Evolutionary conservation across 2,329 filamentous ascomycete genomes (phyloP).

Genomic region (Xylariales sp.): DNA sequence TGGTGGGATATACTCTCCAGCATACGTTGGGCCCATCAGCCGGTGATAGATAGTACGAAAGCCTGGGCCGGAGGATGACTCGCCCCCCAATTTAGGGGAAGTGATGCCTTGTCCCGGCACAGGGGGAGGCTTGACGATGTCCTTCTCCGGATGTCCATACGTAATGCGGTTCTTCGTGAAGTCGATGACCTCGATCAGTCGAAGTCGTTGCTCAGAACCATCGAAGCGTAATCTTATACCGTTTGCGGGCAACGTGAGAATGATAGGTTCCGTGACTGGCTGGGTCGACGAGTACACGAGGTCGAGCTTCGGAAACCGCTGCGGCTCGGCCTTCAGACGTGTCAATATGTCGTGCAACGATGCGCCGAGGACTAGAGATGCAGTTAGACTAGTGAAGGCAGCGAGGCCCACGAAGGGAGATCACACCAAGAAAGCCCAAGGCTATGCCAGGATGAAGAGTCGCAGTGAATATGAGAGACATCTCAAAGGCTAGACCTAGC

Average conservation of each 20-base stretch:
- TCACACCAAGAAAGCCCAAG: slow-evolving; percentile 26
- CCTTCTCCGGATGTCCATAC: slow-evolving; percentile 64
- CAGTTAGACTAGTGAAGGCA: not conserved
- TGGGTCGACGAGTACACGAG: slow-evolving; percentile 71
- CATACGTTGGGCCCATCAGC: slow-evolving; percentile 89
- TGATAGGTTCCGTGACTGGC: slow-evolving; percentile 70
- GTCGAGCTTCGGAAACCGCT: slow-evolving; percentile 77
- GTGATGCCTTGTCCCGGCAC: slow-evolving; percentile 23
- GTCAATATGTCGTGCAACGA: slow-evolving; percentile 88
- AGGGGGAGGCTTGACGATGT: slow-evolving; percentile 62
- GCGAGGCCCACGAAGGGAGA: not conserved
- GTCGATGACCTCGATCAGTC: slow-evolving; percentile 85
- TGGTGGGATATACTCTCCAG: slow-evolving; percentile 81
- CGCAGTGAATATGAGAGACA: slow-evolving; percentile 27
- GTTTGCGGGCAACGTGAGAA: slow-evolving; percentile 74
- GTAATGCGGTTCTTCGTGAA: slow-evolving; percentile 80
- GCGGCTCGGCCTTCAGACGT: slow-evolving; percentile 81
- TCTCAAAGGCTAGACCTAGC: slow-evolving; percentile 10
- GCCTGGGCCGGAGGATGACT: slow-evolving; percentile 55
- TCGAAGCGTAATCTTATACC: slow-evolving; percentile 90
- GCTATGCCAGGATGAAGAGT: slow-evolving; percentile 26
- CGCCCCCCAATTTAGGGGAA: slow-evolving; percentile 23
- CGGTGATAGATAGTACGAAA: slow-evolving; percentile 91
- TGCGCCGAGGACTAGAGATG: slow-evolving; percentile 68
- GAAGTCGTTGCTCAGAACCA: slow-evolving; percentile 83